Evolutionary conservation across 345 rosid genomes (phyloP), one percentile per base, ranked within the genome.

Genomic region (Viola odorata): DNA sequence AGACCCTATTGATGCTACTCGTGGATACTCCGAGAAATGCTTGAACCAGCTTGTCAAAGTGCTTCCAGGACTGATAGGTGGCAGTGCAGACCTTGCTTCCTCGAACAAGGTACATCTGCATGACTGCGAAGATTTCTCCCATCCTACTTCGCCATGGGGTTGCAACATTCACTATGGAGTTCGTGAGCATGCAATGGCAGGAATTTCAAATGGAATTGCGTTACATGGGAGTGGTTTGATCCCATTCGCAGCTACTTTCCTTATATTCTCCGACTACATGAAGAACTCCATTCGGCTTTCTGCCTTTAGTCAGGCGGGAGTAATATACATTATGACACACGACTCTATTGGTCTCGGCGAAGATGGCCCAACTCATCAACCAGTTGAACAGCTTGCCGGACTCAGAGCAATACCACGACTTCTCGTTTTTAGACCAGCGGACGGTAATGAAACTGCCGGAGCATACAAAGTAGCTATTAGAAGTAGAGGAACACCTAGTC

Each of bases 311-410:
- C 68, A 69, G 3, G 77, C 80, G 2, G 69, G 80, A 67, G 77
- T 75, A 6, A 63, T 78, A 61, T 72, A 69, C 8, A 16, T 69
- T 41, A 57, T 78, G 77, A 75, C 80, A 13, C 77, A 78, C 12
- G 80, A 78, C 37, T 78, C 73, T 9, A 72, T 75, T 6, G 80
- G 80, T 55, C 70, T 72, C 3, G 77, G 82, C 15, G 80, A 78
- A 68, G 77, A 78, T 57, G 80, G 77, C 9, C 82, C 75, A 6
- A 78, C 77, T 41, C 77, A 78, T 50, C 80, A 78, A 69, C 77
- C 77, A 8, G 55, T 75, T 14, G 80, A 78, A 57, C 77, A 78
- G 37, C 69, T 78, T 7, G 71, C 73, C 7, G 69, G 80, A 55
- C 64, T 78, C 36, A 42, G 75, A 48, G 79, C 80, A 1, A 58